Evolutionary conservation across 768 basidiomycete genomes (phyloP), one percentile per base, ranked within the genome.

Genomic region (Termitomyces sp.): DNA sequence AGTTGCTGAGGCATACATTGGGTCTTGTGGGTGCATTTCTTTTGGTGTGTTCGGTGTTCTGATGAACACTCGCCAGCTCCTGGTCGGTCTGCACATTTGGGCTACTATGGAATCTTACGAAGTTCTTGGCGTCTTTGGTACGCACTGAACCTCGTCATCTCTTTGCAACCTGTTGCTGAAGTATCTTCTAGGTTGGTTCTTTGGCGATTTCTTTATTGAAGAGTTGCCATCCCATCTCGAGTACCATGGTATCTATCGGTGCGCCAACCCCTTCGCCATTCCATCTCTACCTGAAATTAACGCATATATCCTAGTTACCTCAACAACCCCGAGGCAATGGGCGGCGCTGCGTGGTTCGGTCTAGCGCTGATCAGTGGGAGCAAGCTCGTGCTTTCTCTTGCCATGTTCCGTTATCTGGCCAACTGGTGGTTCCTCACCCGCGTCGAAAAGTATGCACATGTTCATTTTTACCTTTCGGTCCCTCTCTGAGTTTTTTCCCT

Each of bases 181-280:
- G 23, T 33, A 16, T 56, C 30, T 30, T 55, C 14, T 58, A 94
- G 93, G 97, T 28, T 99, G 97, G 97, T 95, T 98, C 75, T 99
- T 97, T 65, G 95, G 94, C 26, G 93, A 96, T 73, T 96, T 96
- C 75, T 95, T 95, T 79, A 89, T 95, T 75, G 93, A 96, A 66
- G 89, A 94, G 62, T 95, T 92, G 71, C 93, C 96, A 4, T 76
- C 89, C 0, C 85, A 91, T 61, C 77, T 98, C 9, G 93, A 95
- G 60, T 98, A 98, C 70, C 95, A 94, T 55, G 97, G 97, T 35
- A 98, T 99, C 64, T 99, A 96, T 74, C 86, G 96, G 86, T 94
- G 67, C 52, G 76, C 66, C 28, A 61, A 61, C 32, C 26, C 6
- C 12, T 28, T 36, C 1, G 23, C 10, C 18, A n/a, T 30, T 20